A percentile compares a stretch with the other conserved stretches of the same genome.
Evolutionary conservation across 179 eudicot genomes (phyloP).

Genomic region (Silene vulgaris): DNA sequence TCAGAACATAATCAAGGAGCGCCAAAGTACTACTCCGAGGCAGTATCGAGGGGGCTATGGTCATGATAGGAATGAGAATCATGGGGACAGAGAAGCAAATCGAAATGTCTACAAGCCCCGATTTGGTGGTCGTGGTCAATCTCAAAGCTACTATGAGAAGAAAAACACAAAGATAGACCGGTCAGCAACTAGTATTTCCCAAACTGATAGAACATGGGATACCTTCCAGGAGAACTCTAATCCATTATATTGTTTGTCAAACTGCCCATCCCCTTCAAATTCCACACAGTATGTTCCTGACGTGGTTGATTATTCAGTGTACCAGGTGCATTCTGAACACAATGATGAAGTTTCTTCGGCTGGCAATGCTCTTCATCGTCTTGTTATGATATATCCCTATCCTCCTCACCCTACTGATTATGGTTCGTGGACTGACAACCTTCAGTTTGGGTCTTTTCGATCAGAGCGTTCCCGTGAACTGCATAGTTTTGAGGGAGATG

Average conservation of each 20-base stretch:
- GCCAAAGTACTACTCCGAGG: slow-evolving; percentile 34
- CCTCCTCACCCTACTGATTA: slow-evolving; percentile 30
- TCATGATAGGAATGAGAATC: slow-evolving; percentile 37
- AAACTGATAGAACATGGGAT: slow-evolving; percentile 35
- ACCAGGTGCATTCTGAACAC: slow-evolving; percentile 25
- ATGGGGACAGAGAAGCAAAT: slow-evolving; percentile 41
- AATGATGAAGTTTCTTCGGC: slow-evolving; percentile 32
- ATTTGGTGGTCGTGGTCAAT: slow-evolving; percentile 31
- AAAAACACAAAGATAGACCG: slow-evolving; percentile 36
- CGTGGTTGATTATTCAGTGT: slow-evolving; percentile 30
- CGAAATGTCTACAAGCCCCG: slow-evolving; percentile 38
- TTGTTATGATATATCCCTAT: slow-evolving; percentile 35
- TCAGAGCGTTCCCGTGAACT: slow-evolving; percentile 26
- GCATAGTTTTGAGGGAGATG: slow-evolving; percentile 27
- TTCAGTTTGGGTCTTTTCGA: slow-evolving; percentile 36
- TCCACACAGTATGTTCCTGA: slow-evolving; percentile 23
- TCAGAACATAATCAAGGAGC: slow-evolving; percentile 39
- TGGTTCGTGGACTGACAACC: slow-evolving; percentile 31
- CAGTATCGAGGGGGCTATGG: slow-evolving; percentile 35
- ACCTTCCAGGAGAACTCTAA: slow-evolving; percentile 23
- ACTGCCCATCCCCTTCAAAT: slow-evolving; percentile 22
- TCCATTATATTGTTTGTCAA: slow-evolving; percentile 24
- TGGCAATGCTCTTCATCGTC: slow-evolving; percentile 27
- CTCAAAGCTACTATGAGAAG: slow-evolving; percentile 40
- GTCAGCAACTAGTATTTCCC: slow-evolving; percentile 26